Percentiles rank a stretch among this genome's conserved stretches.
Evolutionary conservation across 768 basidiomycete genomes (phyloP).

Genomic region (Boletellus ananas): DNA sequence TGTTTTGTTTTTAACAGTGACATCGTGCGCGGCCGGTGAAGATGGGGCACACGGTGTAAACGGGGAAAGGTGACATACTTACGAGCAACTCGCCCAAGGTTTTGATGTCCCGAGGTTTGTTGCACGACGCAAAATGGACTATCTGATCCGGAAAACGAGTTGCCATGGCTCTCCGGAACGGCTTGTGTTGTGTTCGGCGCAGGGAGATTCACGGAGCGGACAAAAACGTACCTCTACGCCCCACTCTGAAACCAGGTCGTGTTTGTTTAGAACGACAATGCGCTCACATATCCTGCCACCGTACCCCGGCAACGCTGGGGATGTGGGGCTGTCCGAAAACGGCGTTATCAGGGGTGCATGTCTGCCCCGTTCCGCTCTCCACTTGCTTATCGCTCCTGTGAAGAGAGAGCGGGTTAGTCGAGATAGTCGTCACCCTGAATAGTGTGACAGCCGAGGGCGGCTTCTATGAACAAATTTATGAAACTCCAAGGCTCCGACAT

Average conservation of each 20-base stretch:
- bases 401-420: slow-evolving; percentile 16
- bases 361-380: slow-evolving; percentile 67
- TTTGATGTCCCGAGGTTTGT: slow-evolving; percentile 61
- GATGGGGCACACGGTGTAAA: neutral
- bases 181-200: slow-evolving; percentile 40
- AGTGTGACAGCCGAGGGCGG: slow-evolving; percentile 7
- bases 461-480: slow-evolving; percentile 10
- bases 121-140: slow-evolving; percentile 70
- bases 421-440: slow-evolving; percentile 5
- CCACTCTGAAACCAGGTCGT: slow-evolving; percentile 86
- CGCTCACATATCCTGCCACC: slow-evolving; percentile 60
- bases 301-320: slow-evolving; percentile 15
- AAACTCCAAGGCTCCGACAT: slow-evolving; percentile 8
- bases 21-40: neutral
- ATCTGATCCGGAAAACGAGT: slow-evolving; percentile 67
- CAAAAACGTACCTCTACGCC: slow-evolving; percentile 68
- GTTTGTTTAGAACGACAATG: slow-evolving; percentile 89
- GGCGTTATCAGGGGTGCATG: slow-evolving; percentile 40
- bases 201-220: slow-evolving; percentile 4
- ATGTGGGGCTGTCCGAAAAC: slow-evolving; percentile 25
- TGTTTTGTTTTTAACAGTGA: neutral
- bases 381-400: slow-evolving; percentile 61
- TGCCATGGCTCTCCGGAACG: slow-evolving; percentile 70
- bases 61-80: slow-evolving; percentile 49
- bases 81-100: slow-evolving; percentile 63